phyloP scores from a whole-genome alignment of 2,329 filamentous ascomycete genomes.

The Penicillium sp. region DNA sequence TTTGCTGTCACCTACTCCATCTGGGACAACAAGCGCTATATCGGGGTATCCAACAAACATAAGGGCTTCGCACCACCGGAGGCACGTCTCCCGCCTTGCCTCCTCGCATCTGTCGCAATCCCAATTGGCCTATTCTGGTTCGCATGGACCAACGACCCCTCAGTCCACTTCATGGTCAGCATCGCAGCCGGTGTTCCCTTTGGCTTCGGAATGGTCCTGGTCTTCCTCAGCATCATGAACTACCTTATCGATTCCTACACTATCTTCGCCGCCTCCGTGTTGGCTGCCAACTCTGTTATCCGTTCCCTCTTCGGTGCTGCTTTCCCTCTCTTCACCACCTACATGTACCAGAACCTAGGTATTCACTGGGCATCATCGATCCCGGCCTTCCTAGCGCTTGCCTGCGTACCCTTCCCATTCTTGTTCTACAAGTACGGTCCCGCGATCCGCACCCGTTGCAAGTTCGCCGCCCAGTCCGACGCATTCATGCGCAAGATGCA shows the following conservation, averaged over 20 bases:
- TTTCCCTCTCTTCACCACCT: conserved; percentile 29
- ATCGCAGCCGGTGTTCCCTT: conserved; percentile 26
- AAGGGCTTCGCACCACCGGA: conserved; percentile 27
- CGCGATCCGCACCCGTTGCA: conserved; percentile 23
- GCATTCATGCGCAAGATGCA: conserved; percentile 39
- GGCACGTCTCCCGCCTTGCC: conserved; percentile 26
- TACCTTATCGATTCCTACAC: conserved; percentile 30
- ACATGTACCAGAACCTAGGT: conserved; percentile 26
- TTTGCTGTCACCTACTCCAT: conserved; percentile 23
- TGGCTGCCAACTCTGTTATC: conserved; percentile 27
- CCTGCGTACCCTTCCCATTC: conserved; percentile 28
- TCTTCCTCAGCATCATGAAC: conserved; percentile 28
- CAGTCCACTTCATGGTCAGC: conserved; percentile 25
- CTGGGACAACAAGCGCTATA: conserved; percentile 29
- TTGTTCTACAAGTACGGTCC: conserved; percentile 29
- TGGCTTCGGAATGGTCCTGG: conserved; percentile 27
- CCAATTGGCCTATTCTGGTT: conserved; percentile 34
- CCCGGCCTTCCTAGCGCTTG: conserved; percentile 26
- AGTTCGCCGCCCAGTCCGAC: conserved; percentile 31
- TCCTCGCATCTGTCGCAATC: conserved; percentile 27
- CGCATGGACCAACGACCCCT: conserved; percentile 32
- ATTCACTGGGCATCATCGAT: conserved; percentile 29
- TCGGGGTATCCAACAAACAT: conserved; percentile 16
- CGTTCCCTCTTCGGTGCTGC: conserved; percentile 27
- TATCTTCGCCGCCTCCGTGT: conserved; percentile 26